Conservation (phyloP, 139 green algal species). For the Auxenochlorella protothecoides region DNA sequence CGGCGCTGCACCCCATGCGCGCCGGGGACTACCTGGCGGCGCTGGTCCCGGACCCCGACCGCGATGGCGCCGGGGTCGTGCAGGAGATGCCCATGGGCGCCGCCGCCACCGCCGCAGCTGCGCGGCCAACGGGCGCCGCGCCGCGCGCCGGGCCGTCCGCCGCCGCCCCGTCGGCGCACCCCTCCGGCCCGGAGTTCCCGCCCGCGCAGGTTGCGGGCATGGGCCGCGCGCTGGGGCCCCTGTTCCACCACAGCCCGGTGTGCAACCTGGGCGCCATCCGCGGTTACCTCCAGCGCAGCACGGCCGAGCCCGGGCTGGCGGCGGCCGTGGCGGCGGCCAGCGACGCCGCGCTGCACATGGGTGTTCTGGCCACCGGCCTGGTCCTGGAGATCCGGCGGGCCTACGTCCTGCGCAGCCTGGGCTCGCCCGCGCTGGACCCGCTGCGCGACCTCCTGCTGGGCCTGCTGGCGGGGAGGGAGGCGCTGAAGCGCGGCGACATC, state of each 20-base stretch:
- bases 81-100: too few species aligned
- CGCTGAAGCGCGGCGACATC: slow-evolving; percentile 29
- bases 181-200: not conserved
- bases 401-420: slow-evolving; percentile 9
- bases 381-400: not conserved
- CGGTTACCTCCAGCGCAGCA: not conserved
- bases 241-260: slow-evolving; percentile 16
- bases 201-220: slow-evolving; percentile 3
- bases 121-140: too few species aligned
- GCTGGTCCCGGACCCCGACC: too few species aligned
- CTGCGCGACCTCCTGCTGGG: slow-evolving; percentile 14
- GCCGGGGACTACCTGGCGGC: too few species aligned
- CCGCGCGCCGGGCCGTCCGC: too few species aligned
- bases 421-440: slow-evolving; percentile 18
- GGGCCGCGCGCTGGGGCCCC: slow-evolving; percentile 1
- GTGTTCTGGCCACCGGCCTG: slow-evolving; percentile 4
- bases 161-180: not conserved
- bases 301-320: not conserved
- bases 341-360: slow-evolving; percentile 17
- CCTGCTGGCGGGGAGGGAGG: slow-evolving; percentile 19
- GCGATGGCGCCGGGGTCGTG: too few species aligned
- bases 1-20: too few species aligned
- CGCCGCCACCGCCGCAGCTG: too few species aligned
- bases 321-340: not conserved
- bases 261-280: slow-evolving; percentile 18